Evolutionary conservation across 2,329 filamentous ascomycete genomes (phyloP).

Genomic region (Ascochyta clinopodiicola): DNA sequence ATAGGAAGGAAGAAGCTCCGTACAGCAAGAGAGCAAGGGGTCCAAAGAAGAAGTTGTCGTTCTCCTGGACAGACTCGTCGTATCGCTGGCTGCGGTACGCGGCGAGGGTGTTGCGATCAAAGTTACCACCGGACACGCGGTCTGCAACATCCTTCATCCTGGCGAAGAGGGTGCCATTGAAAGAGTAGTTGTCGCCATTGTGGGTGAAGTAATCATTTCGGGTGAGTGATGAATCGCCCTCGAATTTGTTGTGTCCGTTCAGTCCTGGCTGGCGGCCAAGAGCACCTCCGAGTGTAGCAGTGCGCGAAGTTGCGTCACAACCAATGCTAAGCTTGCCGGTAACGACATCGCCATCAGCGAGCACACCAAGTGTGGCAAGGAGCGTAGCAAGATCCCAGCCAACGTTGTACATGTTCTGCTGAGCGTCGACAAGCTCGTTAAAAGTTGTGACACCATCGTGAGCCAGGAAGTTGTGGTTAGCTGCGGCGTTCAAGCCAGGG

Average conservation of each 20-base stretch:
- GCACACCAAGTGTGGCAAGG: constrained; percentile 50
- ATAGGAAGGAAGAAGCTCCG: constrained; percentile 54
- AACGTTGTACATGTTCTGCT: constrained; percentile 56
- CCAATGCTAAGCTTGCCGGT: constrained; percentile 54
- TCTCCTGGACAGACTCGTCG: constrained; percentile 46
- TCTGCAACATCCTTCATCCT: constrained; percentile 47
- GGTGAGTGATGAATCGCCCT: constrained; percentile 50
- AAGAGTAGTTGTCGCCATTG: constrained; percentile 47
- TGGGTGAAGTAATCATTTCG: constrained; percentile 51
- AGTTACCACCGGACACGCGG: constrained; percentile 39
- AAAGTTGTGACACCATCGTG: constrained; percentile 53
- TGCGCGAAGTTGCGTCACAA: constrained; percentile 54
- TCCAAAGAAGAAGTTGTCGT: constrained; percentile 54
- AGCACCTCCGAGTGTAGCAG: constrained; percentile 35
- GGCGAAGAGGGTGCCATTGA: constrained; percentile 52
- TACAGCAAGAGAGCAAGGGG: constrained; percentile 50
- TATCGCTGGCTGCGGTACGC: constrained; percentile 51
- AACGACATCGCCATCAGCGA: constrained; percentile 50
- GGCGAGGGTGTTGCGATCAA: constrained; percentile 48
- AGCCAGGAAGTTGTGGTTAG: constrained; percentile 52
- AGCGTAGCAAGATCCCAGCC: constrained; percentile 51
- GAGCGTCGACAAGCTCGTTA: constrained; percentile 54
- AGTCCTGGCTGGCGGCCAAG: constrained; percentile 51
- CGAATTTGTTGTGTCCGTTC: constrained; percentile 55
- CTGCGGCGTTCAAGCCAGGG: constrained; percentile 52